Base-by-base conservation (phyloP, 2,329 filamentous ascomycete genomes). In the Ophiobolus disseminans region DNA sequence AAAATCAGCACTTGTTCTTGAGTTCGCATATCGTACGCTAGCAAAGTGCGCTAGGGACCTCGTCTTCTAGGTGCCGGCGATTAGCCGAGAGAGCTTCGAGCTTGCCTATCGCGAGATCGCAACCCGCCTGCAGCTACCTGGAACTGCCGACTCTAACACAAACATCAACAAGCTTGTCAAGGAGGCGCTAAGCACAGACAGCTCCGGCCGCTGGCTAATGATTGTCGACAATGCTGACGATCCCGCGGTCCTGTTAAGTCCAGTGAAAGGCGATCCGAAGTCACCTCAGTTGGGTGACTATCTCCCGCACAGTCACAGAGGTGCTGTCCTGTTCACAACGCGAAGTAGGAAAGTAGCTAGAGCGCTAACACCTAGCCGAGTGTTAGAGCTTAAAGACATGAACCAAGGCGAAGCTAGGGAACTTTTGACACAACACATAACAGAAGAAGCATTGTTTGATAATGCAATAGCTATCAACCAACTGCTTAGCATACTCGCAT, bases 191-290 rank as follows among this genome's bases (percentile, higher is more conserved):
- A 70, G 63, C 30, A 44, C 51, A 7, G 55, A 62, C n/a, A 49
- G 31, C 30, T 11, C 48, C 38, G 1, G 63, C 1, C 46, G 51
- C 2, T 80, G 75, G 77, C 61, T 80, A 1, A 45, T 79, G 28
- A 62, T 80, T 34, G 40, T 80, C 16, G 76, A 80, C 45, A 80
- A 78, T 41, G 74, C 73, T 16, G 75, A 80, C 44, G 74, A 80
- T 46, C 38, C 40, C 5, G 50, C 68, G 2, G 48, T 76, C 3
- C 45, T 74, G 1, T 64, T 67, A 37, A 55, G 55, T 14, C 19
- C 22, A n/a, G 30, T 16, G 17, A n/a, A 40, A 17, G 20, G 20
- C n/a, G 23, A 19, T 13, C 23, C 9, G 16, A 40, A 10, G 23
- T 30, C 37, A 3, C n/a, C 37, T 30, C 37, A 20, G 30, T 19